Evolutionary conservation across 495 filamentous ascomycete genomes (phyloP).

Genomic region (Penicillium manginii): DNA sequence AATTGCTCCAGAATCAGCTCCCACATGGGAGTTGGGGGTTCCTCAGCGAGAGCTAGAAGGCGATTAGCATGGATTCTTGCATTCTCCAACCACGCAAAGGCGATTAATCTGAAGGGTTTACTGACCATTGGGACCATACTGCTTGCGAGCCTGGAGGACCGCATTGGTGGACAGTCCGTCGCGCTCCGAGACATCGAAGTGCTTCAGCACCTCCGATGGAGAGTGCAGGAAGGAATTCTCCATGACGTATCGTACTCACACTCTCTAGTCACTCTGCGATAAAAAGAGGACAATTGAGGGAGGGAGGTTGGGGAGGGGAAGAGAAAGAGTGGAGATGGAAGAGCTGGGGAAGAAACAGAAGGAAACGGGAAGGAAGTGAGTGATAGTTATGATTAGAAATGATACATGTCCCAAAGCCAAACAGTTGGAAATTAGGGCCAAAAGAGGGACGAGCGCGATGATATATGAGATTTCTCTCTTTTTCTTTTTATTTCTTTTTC

Average conservation of each 20-base stretch:
- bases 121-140: conserved; percentile 87
- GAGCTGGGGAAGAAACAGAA: conserved; percentile 28
- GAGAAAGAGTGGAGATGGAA: conserved; percentile 19
- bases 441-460: conserved; percentile 4
- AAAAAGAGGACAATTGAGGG: conserved; percentile 14
- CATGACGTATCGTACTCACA: conserved; percentile 54
- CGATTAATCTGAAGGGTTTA: conserved; percentile 5
- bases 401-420: conserved; percentile 23
- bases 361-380: conserved; percentile 14
- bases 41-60: conserved; percentile 82
- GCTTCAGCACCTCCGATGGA: conserved; percentile 67
- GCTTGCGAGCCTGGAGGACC: conserved; percentile 62
- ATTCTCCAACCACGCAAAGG: background rate
- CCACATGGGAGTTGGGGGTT: conserved; percentile 97
- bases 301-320: conserved; percentile 8
- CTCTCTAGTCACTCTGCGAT: background rate
- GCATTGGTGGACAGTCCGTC: conserved; percentile 72
- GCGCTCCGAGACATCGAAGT: conserved; percentile 69
- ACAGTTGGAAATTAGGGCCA: conserved; percentile 10
- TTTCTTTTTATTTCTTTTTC: conserved; percentile 6
- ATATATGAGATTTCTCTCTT: conserved; percentile 11
- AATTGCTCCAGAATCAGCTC: conserved; percentile 97
- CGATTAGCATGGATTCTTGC: conserved; percentile 1
- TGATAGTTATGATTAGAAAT: conserved; percentile 8
- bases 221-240: conserved; percentile 77